Evolutionary conservation across 352 stramenopile species (phyloP).

Genomic region (Hyaloperonospora brassicae): DNA sequence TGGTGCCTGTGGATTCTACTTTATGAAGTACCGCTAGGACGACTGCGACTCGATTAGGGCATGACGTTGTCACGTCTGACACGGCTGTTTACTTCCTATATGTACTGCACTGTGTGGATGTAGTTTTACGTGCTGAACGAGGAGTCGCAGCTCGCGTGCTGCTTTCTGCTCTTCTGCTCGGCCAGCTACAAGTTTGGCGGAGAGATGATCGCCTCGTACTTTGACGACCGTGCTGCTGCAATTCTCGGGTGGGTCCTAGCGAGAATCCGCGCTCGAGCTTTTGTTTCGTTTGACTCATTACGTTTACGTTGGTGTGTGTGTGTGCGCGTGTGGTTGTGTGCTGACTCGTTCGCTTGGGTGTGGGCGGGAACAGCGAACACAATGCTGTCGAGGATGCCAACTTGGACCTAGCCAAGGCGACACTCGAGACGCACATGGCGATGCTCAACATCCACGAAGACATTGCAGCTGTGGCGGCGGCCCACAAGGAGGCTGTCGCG

Average conservation of each 20-base stretch:
- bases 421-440: constrained; percentile 68
- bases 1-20: too few species aligned
- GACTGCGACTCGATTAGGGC: too few species aligned
- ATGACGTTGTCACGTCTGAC: too few species aligned
- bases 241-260: constrained; percentile 52
- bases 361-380: constrained; percentile 45
- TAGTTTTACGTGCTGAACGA: constrained; percentile 83
- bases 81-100: constrained; percentile 4
- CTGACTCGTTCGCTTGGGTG: not conserved
- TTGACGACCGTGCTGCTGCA: constrained; percentile 61
- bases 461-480: constrained; percentile 63
- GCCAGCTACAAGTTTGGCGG: constrained; percentile 83
- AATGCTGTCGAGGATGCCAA: constrained; percentile 82
- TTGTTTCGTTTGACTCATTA: not conserved
- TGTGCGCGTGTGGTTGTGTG: not conserved
- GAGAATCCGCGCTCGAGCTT: not conserved
- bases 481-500: constrained; percentile 73
- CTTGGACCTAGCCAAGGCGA: constrained; percentile 76
- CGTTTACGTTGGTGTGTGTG: too few species aligned
- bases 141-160: constrained; percentile 76
- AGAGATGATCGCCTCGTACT: constrained; percentile 78
- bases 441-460: constrained; percentile 83
- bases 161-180: constrained; percentile 81
- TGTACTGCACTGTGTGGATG: not conserved
- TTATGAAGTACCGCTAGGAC: too few species aligned